phyloP scores from a whole-genome alignment of 1,139 yeast genomes.

The Blastobotrys niveus region DNA sequence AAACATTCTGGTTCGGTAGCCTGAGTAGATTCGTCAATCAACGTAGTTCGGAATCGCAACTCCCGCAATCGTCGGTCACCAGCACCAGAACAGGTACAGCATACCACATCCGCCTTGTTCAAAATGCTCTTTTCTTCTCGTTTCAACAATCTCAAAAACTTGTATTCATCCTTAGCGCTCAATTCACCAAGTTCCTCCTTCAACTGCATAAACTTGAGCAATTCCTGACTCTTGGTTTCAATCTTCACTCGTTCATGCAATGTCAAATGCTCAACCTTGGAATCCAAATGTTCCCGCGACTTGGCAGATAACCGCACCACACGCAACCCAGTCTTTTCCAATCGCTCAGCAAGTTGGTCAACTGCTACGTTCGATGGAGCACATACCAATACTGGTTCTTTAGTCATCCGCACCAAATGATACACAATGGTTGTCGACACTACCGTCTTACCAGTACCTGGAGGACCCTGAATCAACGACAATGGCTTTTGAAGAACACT shows the following conservation, averaged over 20 bases:
- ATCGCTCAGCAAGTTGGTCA: conserved; percentile 77
- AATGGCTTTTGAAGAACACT: conserved; percentile 69
- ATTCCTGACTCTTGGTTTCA: conserved; percentile 43
- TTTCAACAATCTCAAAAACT: conserved; percentile 41
- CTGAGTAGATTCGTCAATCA: conserved; percentile 91
- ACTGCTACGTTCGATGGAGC: conserved; percentile 97
- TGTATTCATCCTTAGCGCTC: conserved; percentile 47
- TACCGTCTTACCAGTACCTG: conserved; percentile 95
- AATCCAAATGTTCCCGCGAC: conserved; percentile 49
- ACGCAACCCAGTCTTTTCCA: conserved; percentile 59
- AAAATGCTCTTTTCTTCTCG: conserved; percentile 48
- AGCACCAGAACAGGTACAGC: conserved; percentile 92
- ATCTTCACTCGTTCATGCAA: conserved; percentile 28
- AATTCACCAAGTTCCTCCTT: conserved; percentile 70
- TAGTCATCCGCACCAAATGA: conserved; percentile 58
- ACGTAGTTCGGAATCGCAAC: conserved; percentile 62
- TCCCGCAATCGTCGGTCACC: conserved; percentile 60
- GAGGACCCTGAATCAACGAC: conserved; percentile 94
- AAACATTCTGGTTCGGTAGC: conserved; percentile 89
- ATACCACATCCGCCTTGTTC: conserved; percentile 67
- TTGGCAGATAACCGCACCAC: conserved; percentile 75
- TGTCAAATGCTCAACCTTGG: conserved; percentile 26
- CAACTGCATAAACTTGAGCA: conserved; percentile 53
- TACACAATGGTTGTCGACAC: conserved; percentile 86
- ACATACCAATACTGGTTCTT: conserved; percentile 68